Evolutionary conservation across 2,329 filamentous ascomycete genomes (phyloP).

Genomic region (Graphilbum fragrans): DNA sequence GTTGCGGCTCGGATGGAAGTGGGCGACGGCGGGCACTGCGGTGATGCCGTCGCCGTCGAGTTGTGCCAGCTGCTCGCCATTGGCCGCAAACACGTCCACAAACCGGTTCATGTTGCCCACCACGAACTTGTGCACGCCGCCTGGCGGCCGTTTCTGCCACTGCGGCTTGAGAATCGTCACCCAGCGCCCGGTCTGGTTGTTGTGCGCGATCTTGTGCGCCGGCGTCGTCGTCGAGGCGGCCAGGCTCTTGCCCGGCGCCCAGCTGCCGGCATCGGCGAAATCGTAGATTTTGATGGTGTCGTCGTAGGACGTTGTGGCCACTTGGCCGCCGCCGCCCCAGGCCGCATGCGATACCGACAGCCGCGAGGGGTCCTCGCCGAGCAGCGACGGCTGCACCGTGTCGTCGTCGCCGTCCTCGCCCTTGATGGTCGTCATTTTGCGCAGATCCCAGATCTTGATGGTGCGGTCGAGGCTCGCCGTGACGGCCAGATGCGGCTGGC

Average conservation of each 20-base stretch:
- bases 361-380: constrained; percentile 72
- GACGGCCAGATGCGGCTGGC: constrained; percentile 69
- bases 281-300: constrained; percentile 91
- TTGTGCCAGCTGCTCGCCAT: constrained; percentile 81
- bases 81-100: constrained; percentile 74
- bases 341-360: constrained; percentile 87
- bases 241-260: constrained; percentile 47
- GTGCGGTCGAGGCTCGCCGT: constrained; percentile 86
- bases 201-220: constrained; percentile 59
- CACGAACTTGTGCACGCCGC: constrained; percentile 74
- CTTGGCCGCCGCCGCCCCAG: constrained; percentile 72
- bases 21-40: constrained; percentile 83
- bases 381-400: constrained; percentile 44
- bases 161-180: constrained; percentile 74
- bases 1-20: constrained; percentile 76
- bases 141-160: constrained; percentile 72
- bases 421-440: constrained; percentile 58
- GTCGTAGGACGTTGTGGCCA: constrained; percentile 90
- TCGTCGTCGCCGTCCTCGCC: constrained; percentile 19
- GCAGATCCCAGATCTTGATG: constrained; percentile 83
- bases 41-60: constrained; percentile 82
- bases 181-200: constrained; percentile 93
- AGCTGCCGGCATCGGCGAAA: constrained; percentile 47
- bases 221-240: constrained; percentile 54
- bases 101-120: constrained; percentile 98